Conservation (phyloP, 768 basidiomycete species). For the Agaricus subrufescens region DNA sequence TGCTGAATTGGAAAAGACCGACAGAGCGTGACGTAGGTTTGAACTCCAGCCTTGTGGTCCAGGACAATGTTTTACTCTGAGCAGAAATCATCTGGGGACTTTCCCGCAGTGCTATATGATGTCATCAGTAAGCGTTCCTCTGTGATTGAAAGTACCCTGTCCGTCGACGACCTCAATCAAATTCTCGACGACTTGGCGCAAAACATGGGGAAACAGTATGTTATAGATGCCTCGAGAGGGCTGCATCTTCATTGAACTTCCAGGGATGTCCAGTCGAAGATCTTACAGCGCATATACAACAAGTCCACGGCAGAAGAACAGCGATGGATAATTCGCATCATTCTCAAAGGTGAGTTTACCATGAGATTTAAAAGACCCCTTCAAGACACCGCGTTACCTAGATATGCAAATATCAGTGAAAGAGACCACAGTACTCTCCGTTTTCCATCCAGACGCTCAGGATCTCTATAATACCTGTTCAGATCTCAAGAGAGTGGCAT, state of each 20-base stretch:
- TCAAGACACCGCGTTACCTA: constrained; percentile 20
- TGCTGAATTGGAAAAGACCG: constrained; percentile 90
- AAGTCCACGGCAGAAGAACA: constrained; percentile 84
- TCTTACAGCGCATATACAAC: constrained; percentile 75
- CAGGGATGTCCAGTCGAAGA: constrained; percentile 72
- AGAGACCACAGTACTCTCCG: constrained; percentile 87
- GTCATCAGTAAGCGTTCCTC: constrained; percentile 83
- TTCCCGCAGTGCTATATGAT: constrained; percentile 81
- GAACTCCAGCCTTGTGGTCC: not conserved
- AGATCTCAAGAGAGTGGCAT: constrained; percentile 90
- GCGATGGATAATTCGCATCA: constrained; percentile 93
- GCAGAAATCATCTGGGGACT: constrained; percentile 78
- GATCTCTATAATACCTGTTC: constrained; percentile 96
- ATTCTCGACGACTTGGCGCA: constrained; percentile 74
- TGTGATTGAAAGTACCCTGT: constrained; percentile 66
- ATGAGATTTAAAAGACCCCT: not conserved
- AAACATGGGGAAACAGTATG: constrained; percentile 72
- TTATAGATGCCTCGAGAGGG: not conserved
- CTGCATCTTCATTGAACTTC: not conserved
- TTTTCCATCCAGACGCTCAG: constrained; percentile 93
- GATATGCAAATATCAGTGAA: constrained; percentile 92
- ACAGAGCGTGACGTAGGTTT: constrained; percentile 57
- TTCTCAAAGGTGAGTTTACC: constrained; percentile 71
- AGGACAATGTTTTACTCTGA: not conserved
- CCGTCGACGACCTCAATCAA: constrained; percentile 81